Evolutionary conservation across 2,329 filamentous ascomycete species (phyloP).

Genomic region (Hymenoscyphus fraxineus): DNA sequence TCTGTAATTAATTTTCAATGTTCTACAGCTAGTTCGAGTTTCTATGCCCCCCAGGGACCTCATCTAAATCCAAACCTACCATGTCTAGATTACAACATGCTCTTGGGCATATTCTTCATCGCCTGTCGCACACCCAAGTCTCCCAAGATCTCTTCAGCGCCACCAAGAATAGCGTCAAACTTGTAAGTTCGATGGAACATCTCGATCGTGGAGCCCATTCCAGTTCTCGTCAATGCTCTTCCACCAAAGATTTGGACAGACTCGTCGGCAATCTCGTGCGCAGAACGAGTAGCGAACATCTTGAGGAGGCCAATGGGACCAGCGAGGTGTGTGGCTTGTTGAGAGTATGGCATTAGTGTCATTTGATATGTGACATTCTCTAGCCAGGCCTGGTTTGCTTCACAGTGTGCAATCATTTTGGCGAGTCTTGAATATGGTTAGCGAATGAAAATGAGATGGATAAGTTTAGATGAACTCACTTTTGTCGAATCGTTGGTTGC

Average conservation of each 20-base stretch:
- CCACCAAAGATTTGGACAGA: constrained; percentile 85
- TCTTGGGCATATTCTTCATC: constrained; percentile 79
- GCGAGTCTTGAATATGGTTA: constrained; percentile 53
- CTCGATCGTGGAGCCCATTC: constrained; percentile 80
- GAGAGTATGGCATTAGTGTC: constrained; percentile 75
- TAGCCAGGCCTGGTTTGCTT: constrained; percentile 82
- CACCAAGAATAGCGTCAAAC: constrained; percentile 74
- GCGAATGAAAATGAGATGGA: constrained; percentile 5
- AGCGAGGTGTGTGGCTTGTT: constrained; percentile 71
- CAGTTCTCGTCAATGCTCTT: constrained; percentile 71
- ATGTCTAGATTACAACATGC: constrained; percentile 58
- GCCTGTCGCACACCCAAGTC: constrained; percentile 82
- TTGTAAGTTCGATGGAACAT: constrained; percentile 77
- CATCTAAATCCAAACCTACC: not conserved
- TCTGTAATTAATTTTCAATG: too few relatives aligned
- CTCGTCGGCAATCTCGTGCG: constrained; percentile 80
- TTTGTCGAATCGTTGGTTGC: constrained; percentile 78
- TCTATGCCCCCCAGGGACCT: not conserved
- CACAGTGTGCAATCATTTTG: constrained; percentile 79
- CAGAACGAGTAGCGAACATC: constrained; percentile 69
- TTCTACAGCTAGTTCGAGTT: too few relatives aligned
- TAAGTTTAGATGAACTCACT: constrained; percentile 45
- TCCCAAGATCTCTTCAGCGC: constrained; percentile 76
- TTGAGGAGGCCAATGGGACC: constrained; percentile 83
- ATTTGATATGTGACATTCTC: constrained; percentile 85